Evolutionary conservation across 352 stramenopile species (phyloP), one percentile per base, ranked within the genome.

Genomic region (Globisporangium acanthophoron): DNA sequence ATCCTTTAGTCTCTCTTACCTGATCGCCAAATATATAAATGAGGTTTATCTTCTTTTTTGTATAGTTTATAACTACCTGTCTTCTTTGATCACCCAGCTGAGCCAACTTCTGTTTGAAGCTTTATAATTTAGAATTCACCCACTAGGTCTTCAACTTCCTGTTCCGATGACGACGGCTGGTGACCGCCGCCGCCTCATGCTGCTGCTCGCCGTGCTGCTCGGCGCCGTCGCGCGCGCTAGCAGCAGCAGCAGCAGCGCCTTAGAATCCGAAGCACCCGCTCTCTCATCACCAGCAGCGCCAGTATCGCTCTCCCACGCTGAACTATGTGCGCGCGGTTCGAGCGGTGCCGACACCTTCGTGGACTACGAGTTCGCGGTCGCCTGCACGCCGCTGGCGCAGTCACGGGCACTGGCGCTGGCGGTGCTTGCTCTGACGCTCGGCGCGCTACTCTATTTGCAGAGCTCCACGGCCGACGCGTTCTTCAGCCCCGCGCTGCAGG

Each of bases 391-490:
- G 50, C 66, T 92, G 45, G 56, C 73, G 43, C 51, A 70, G 27
- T 88, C 80, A 7, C 66, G 71, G 0, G 59, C 60, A 3, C 41
- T 78, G 5, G 76, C 70, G 15, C 74, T 73, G 8, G 62, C 66
- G 7, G 41, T 67, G 33, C 68, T 92, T 7, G 65, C 88, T 16
- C 35, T 78, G 40, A 59, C 78, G 46, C 70, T 92, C 16, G 57
- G 81, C 8, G 47, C 88, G 52, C 65, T 93, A 52, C 61, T 93
- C 12, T 93, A 91, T 54, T 62, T 93, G 37, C 66, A 91, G 29
- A 91, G 80, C 66, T 91, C 83, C 29, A 93, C 83, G 3, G 83
- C 83, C 51, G 83, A 93, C 62, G 72, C 82, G 58, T 93, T 93
- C 63, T 93, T 93, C 65, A 90, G 77, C 47, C 83, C 83, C 0